phyloP scores from a whole-genome alignment of 2,329 filamentous ascomycete species.

The Trichoderma guizhouense region DNA sequence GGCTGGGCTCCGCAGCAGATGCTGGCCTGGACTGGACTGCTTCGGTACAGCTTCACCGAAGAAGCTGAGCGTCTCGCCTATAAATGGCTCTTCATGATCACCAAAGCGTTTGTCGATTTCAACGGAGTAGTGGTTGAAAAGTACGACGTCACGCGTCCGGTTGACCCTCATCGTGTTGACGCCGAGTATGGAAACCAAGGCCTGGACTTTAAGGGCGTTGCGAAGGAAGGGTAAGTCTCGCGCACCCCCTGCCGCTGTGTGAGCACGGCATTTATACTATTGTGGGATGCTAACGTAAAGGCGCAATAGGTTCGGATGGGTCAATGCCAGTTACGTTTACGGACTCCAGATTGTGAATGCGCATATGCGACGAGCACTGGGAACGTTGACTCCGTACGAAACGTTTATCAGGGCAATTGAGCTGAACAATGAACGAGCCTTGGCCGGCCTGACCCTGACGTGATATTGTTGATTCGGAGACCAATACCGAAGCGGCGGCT shows the following conservation, averaged over 20 bases:
- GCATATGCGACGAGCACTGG: slow-evolving; percentile 84
- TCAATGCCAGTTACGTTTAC: slow-evolving; percentile 96
- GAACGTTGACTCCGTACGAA: slow-evolving; percentile 82
- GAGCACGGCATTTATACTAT: neutral
- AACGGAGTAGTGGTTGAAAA: slow-evolving; percentile 98
- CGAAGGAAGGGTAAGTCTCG: slow-evolving; percentile 81
- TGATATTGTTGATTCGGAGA: neutral
- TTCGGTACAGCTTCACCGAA: slow-evolving; percentile 86
- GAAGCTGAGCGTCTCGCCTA: slow-evolving; percentile 89
- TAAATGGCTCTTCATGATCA: slow-evolving; percentile 98
- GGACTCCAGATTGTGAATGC: slow-evolving; percentile 84
- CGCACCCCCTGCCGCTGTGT: neutral
- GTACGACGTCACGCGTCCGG: slow-evolving; percentile 88
- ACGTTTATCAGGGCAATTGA: slow-evolving; percentile 70
- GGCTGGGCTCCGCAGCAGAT: slow-evolving; percentile 99
- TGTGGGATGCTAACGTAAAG: slow-evolving; percentile 27
- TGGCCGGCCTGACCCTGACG: slow-evolving; percentile 40
- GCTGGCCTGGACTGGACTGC: slow-evolving; percentile 89
- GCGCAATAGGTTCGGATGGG: slow-evolving; percentile 82
- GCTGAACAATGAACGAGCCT: slow-evolving; percentile 50
- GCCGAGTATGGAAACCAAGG: slow-evolving; percentile 98
- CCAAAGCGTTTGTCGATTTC: slow-evolving; percentile 96
- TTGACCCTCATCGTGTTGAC: slow-evolving; percentile 89
- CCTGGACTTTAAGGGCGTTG: slow-evolving; percentile 89
- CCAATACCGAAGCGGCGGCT: neutral